Evolutionary conservation across 2,329 filamentous ascomycete species (phyloP).

Genomic region (Botrytis medusae): DNA sequence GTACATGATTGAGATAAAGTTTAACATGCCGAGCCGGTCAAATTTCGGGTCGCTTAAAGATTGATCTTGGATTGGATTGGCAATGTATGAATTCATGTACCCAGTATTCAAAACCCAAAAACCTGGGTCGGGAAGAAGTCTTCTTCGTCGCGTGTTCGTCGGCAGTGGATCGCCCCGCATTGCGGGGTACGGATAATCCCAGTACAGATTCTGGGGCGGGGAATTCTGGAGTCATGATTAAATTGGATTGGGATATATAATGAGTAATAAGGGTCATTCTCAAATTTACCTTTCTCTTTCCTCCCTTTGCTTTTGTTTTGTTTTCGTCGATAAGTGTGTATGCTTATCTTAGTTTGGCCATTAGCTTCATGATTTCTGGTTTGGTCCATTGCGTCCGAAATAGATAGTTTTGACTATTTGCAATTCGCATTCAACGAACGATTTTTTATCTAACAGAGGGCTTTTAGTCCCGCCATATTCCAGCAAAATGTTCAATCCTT

Average conservation of each 20-base stretch:
- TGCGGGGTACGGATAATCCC: background rate
- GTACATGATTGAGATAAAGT: background rate
- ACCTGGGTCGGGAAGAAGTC: background rate
- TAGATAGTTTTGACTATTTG: background rate
- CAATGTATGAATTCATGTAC: background rate
- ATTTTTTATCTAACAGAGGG: background rate
- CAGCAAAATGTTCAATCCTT: background rate
- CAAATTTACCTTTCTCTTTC: background rate
- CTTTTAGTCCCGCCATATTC: background rate
- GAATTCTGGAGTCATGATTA: background rate
- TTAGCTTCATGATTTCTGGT: background rate
- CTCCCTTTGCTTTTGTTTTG: background rate
- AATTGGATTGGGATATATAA: background rate
- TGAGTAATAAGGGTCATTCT: background rate
- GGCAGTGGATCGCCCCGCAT: background rate
- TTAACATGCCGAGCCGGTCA: background rate
- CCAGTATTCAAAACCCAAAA: background rate
- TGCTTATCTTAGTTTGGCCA: background rate
- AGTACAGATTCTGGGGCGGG: background rate
- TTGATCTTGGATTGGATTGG: background rate
- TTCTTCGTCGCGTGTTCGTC: background rate
- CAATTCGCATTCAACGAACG: background rate
- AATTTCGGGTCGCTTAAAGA: background rate
- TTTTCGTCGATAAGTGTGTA: background rate
- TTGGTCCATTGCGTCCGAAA: background rate